Evolutionary conservation across 108 stramenopile species (phyloP).

Genomic region (Cyclotella cryptica): DNA sequence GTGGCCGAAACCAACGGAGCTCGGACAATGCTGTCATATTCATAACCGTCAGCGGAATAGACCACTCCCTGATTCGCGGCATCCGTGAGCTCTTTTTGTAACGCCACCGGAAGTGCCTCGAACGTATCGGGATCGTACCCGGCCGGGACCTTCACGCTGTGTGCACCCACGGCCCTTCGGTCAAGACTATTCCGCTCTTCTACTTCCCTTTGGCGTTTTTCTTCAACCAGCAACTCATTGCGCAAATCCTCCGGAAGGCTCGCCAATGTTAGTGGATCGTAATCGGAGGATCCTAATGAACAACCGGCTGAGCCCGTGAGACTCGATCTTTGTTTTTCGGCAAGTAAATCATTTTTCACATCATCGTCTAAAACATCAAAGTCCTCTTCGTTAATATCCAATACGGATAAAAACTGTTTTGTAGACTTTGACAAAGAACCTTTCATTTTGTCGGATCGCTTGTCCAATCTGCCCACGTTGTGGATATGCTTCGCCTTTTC

Average conservation of each 20-base stretch:
- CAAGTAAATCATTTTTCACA: not conserved
- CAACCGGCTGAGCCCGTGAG: not conserved
- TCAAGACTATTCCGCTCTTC: conserved; percentile 16
- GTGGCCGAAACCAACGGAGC: conserved; percentile 15
- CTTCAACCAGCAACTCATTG: conserved; percentile 32
- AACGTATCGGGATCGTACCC: conserved; percentile 49
- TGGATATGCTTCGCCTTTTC: not conserved
- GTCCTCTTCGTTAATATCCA: conserved; percentile 14
- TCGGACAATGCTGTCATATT: conserved; percentile 25
- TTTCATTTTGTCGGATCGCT: too few relatives aligned
- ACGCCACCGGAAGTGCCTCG: conserved; percentile 34
- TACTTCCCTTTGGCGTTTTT: not conserved
- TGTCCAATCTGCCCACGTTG: too few relatives aligned
- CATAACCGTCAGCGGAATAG: conserved; percentile 28
- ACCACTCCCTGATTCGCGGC: conserved; percentile 21
- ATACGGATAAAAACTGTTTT: conserved; percentile 21
- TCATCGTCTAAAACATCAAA: conserved; percentile 17
- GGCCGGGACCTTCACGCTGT: conserved; percentile 36
- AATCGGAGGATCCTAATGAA: conserved; percentile 6
- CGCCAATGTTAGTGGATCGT: conserved; percentile 34
- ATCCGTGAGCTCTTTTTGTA: conserved; percentile 39
- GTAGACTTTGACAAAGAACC: conserved; percentile 18
- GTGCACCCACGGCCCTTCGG: conserved; percentile 29
- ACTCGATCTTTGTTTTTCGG: not conserved
- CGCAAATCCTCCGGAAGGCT: conserved; percentile 42